phyloP scores from a whole-genome alignment of 176 grass and related monocot genomes.

The Rhynchospora pubera region DNA sequence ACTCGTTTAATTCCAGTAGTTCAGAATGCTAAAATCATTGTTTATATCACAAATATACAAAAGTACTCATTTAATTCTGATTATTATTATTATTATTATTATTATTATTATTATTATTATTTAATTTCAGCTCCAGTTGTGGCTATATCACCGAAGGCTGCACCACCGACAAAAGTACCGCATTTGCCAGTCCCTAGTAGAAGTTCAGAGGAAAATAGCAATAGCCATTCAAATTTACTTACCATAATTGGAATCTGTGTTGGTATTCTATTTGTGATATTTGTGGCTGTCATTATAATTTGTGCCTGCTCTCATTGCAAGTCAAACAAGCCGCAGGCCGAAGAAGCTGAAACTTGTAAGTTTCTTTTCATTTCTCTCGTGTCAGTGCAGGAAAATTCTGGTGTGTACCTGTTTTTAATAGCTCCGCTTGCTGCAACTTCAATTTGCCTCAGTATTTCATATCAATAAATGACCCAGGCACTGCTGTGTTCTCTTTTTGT shows the following conservation, averaged over 20 bases:
- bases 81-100: neutral
- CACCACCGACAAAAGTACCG: constrained; percentile 43
- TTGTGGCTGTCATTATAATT: constrained; percentile 53
- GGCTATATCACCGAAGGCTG: constrained; percentile 41
- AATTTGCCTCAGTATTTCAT: constrained; percentile 2
- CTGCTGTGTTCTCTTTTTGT: neutral
- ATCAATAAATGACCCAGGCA: neutral
- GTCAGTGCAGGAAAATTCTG: constrained; percentile 19
- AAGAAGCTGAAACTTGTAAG: constrained; percentile 61
- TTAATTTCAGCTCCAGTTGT: constrained; percentile 60
- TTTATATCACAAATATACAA: neutral
- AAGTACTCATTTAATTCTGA: neutral
- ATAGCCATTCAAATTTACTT: constrained; percentile 42
- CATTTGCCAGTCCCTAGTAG: constrained; percentile 21
- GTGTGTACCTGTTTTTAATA: neutral
- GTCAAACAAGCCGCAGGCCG: constrained; percentile 38
- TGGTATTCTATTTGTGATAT: constrained; percentile 48
- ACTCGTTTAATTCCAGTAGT: neutral
- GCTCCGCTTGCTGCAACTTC: neutral
- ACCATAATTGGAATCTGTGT: constrained; percentile 69
- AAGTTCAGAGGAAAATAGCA: constrained; percentile 22
- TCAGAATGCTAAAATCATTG: neutral
- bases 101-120: constrained; percentile 13
- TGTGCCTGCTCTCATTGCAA: constrained; percentile 67
- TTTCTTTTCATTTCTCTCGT: constrained; percentile 14